Percentiles rank a stretch among this genome's conserved stretches.
phyloP scores from a whole-genome alignment of 129 eudicot genomes.

The Pittosporum tobira region DNA sequence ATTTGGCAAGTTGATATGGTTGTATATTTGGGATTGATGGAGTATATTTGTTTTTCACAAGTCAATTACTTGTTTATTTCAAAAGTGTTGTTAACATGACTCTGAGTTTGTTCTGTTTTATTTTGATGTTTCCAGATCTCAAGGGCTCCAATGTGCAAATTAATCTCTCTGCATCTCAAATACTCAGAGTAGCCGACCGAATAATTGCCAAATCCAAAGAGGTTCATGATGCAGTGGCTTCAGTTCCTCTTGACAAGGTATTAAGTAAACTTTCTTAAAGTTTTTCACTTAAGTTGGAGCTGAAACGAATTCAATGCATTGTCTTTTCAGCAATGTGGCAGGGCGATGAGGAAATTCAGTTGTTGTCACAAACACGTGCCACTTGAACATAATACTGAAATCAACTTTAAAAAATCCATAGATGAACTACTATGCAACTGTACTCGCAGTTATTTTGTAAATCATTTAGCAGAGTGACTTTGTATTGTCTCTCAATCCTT shows the following conservation, averaged over 20 bases:
- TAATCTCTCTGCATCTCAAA: slow-evolving; percentile 59
- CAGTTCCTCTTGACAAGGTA: slow-evolving; percentile 87
- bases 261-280: neutral
- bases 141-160: slow-evolving; percentile 53
- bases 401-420: too few relatives aligned
- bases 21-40: too few relatives aligned
- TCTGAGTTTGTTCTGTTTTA: neutral
- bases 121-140: slow-evolving; percentile 37
- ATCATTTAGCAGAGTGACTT: too few relatives aligned
- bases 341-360: neutral
- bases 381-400: neutral
- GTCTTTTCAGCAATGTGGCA: neutral
- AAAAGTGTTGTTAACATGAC: too few relatives aligned
- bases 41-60: too few relatives aligned
- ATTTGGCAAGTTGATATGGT: too few relatives aligned
- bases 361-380: neutral
- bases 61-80: too few relatives aligned
- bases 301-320: neutral
- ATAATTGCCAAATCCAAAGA: slow-evolving; percentile 65
- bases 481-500: too few relatives aligned
- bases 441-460: too few relatives aligned
- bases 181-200: slow-evolving; percentile 52
- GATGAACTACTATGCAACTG: neutral
- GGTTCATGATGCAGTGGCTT: slow-evolving; percentile 74
- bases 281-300: neutral